Percentiles rank a stretch among this genome's conserved stretches.
phyloP scores from a whole-genome alignment of 768 basidiomycete genomes.

The Russula sp. region DNA sequence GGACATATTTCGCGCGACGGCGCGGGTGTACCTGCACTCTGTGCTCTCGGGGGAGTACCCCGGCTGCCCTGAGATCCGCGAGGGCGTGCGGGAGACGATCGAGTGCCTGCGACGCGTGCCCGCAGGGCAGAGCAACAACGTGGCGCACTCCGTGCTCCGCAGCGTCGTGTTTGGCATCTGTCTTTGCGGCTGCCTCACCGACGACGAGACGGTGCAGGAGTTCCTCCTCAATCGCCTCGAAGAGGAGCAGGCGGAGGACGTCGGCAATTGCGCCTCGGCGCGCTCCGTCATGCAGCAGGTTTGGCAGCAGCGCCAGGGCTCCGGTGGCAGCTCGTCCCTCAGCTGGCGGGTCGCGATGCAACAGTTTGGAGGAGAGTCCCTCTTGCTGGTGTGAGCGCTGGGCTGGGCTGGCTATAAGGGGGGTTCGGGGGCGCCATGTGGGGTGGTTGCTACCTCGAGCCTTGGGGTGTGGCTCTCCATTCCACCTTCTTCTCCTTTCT shows the following conservation, averaged over 20 bases:
- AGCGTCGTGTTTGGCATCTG: slow-evolving; percentile 78
- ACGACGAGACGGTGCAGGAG: slow-evolving; percentile 38
- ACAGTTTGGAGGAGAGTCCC: slow-evolving; percentile 31
- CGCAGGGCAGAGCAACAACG: slow-evolving; percentile 27
- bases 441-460: too few relatives aligned
- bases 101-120: slow-evolving; percentile 38
- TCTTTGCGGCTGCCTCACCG: slow-evolving; percentile 64
- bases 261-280: slow-evolving; percentile 63
- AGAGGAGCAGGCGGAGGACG: slow-evolving; percentile 45
- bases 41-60: slow-evolving; percentile 73
- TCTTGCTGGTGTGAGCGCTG: slow-evolving; percentile 51
- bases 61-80: slow-evolving; percentile 53
- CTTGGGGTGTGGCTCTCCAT: too few relatives aligned
- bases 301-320: slow-evolving; percentile 40
- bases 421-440: too few relatives aligned
- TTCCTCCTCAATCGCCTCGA: slow-evolving; percentile 43
- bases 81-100: slow-evolving; percentile 50
- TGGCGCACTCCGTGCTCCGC: slow-evolving; percentile 53
- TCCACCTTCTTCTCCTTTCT: neutral
- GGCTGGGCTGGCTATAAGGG: too few relatives aligned
- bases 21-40: slow-evolving; percentile 67
- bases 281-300: slow-evolving; percentile 47
- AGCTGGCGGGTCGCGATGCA: slow-evolving; percentile 58
- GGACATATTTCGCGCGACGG: slow-evolving; percentile 62
- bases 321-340: slow-evolving; percentile 34